Base-by-base conservation (phyloP, 352 stramenopile genomes). In the Phytophthora capsici region DNA sequence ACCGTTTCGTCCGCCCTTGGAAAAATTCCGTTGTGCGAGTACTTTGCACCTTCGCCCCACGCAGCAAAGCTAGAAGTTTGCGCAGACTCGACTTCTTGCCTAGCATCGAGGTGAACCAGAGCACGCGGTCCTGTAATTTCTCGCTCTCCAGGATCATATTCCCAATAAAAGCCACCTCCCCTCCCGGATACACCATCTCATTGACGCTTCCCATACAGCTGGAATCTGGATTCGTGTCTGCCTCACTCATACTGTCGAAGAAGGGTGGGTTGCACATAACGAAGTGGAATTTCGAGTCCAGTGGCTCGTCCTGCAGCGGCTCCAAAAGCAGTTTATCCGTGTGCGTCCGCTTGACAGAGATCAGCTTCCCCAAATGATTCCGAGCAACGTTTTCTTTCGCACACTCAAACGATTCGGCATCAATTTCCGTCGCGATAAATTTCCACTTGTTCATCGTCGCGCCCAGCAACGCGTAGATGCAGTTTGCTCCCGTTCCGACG, bases 191-290 rank as follows among this genome's bases (percentile, higher is more conserved):
- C 2, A 90, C 82, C 91, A 97, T 96, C 66, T 97, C 89, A 37
- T 66, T 88, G 1, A 67, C 43, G 26, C 69, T 91, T 4, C 88
- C 88, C 78, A 83, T 94, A 63, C 87, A 96, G 46, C 71, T 76
- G 17, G 78, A 63, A 12, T 83, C 74, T 26, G 86, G 88, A 48
- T 96, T 94, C 50, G 84, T 89, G 41, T 95, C 84, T 3, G 87
- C 84, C 43, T 96, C 78, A 26, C 73, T 61, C 55, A 89, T 86
- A 28, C 82, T 69, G 47, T 97, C 81, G 48, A 95, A 99, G 81
- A 99, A 99, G 0, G 97, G 97, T 48, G 97, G 97, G 69, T 99
- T 99, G 40, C 95, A 98, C 91, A 99, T 98, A 43, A 88, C 81
- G 76, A 99, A 98, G 38, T 98, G 80, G 60, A 98, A 81, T 12